Percentiles rank a stretch among this genome's conserved stretches.
Evolutionary conservation across 2,329 filamentous ascomycete species (phyloP).

Genomic region (Ceratocystis smalleyi): DNA sequence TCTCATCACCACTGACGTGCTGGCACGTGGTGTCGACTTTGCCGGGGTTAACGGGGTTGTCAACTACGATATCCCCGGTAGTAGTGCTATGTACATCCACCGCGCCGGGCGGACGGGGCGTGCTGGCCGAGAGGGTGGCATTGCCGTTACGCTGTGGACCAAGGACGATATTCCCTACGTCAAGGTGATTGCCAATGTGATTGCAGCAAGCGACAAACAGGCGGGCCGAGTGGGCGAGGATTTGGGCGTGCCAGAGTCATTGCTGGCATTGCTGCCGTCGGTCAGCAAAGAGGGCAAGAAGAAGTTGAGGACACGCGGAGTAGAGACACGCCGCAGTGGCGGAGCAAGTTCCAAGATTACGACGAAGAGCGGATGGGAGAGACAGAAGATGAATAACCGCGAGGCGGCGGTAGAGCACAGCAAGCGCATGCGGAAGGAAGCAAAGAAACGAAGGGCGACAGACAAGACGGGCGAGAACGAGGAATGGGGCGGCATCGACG

Average conservation of each 20-base stretch:
- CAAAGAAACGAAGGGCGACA: slow-evolving; percentile 18
- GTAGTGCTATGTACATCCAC: slow-evolving; percentile 79
- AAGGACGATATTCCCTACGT: slow-evolving; percentile 83
- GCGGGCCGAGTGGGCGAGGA: slow-evolving; percentile 37
- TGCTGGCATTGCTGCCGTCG: slow-evolving; percentile 72
- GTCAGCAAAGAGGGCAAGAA: slow-evolving; percentile 73
- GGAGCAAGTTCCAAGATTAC: slow-evolving; percentile 52
- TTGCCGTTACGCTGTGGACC: slow-evolving; percentile 88
- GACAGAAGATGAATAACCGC: slow-evolving; percentile 50
- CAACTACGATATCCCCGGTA: slow-evolving; percentile 94
- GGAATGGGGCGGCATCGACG: slow-evolving; percentile 37
- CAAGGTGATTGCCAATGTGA: slow-evolving; percentile 85
- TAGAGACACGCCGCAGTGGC: slow-evolving; percentile 48
- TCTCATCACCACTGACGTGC: slow-evolving; percentile 84
- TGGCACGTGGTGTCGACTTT: slow-evolving; percentile 88
- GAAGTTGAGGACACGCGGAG: slow-evolving; percentile 64
- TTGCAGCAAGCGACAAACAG: slow-evolving; percentile 65
- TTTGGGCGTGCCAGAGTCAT: slow-evolving; percentile 61
- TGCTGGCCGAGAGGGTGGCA: slow-evolving; percentile 71
- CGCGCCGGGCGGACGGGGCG: slow-evolving; percentile 82
- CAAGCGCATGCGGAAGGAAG: slow-evolving; percentile 36
- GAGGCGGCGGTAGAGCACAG: slow-evolving; percentile 47
- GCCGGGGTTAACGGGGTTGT: slow-evolving; percentile 88
- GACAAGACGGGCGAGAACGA: slow-evolving; percentile 19
- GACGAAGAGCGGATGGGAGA: slow-evolving; percentile 63